phyloP scores from a whole-genome alignment of 441 rosid species.

The Gossypium laxum region DNA sequence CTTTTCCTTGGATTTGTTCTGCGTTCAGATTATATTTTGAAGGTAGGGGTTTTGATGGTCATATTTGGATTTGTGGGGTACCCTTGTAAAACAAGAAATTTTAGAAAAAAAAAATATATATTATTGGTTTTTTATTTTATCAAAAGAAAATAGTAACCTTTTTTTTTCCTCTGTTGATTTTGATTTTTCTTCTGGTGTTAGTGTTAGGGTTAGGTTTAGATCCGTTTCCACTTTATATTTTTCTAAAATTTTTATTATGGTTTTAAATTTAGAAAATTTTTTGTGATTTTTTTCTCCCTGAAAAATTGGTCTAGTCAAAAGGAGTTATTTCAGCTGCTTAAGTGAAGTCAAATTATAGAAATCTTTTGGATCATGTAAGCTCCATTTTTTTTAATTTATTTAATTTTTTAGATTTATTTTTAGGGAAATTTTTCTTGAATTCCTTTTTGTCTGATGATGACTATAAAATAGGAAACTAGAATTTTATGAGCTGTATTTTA shows the following conservation, averaged over 20 bases:
- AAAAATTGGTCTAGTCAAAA: slow-evolving; percentile 25
- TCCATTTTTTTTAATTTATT: slow-evolving; percentile 4
- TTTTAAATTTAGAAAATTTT: slow-evolving; percentile 15
- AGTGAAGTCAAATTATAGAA: slow-evolving; percentile 31
- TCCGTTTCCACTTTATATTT: slow-evolving; percentile 25
- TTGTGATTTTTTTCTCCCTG: not conserved
- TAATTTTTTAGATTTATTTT: not conserved
- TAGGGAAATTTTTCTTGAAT: not conserved
- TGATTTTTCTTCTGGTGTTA: slow-evolving; percentile 17
- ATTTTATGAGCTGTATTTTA: not conserved
- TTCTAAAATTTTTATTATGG: slow-evolving; percentile 1
- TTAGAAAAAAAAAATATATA: not conserved
- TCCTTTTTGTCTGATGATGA: not conserved
- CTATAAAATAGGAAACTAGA: not conserved
- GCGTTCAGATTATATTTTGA: not conserved
- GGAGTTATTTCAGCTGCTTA: slow-evolving; percentile 36
- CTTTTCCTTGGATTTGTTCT: slow-evolving; percentile 6
- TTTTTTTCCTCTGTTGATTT: slow-evolving; percentile 4
- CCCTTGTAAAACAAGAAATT: slow-evolving; percentile 12
- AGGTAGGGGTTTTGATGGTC: slow-evolving; percentile 21
- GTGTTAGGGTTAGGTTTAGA: slow-evolving; percentile 42
- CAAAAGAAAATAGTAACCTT: not conserved
- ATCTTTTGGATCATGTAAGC: slow-evolving; percentile 51
- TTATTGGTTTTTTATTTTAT: not conserved
- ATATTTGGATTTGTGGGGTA: slow-evolving; percentile 28